Percentiles rank a stretch among this genome's conserved stretches.
These are phyloP conservation scores for Metarhizium sp. DNA, from an alignment of 2,329 filamentous ascomycete species.

Conservation along the genomic window DNA sequence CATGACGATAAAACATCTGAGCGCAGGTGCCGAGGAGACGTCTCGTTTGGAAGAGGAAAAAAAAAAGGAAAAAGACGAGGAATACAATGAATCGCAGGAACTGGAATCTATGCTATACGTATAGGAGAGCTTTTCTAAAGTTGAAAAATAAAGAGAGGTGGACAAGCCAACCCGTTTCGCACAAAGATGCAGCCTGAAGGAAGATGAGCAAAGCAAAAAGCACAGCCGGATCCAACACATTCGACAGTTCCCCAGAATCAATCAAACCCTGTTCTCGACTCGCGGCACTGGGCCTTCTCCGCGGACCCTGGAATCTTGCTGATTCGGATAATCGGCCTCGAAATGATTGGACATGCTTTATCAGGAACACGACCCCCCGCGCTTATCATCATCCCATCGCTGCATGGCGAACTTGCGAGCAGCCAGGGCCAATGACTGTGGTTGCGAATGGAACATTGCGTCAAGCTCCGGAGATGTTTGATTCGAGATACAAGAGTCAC, in stretches of 20 bases:
- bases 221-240: too few species aligned
- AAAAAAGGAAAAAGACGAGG: not conserved
- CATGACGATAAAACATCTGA: not conserved
- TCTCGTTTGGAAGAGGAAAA: not conserved
- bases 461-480: not conserved
- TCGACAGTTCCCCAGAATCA: not conserved
- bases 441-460: too few species aligned
- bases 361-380: not conserved
- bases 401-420: too few species aligned
- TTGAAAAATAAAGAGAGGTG: too few species aligned
- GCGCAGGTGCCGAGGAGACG: not conserved
- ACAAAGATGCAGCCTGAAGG: too few species aligned
- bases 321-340: not conserved
- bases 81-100: not conserved
- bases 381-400: not conserved
- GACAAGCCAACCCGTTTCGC: too few species aligned
- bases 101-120: too few species aligned
- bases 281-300: constrained; percentile 1
- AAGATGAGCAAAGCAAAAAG: too few species aligned
- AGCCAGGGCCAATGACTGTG: not conserved
- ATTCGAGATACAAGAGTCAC: not conserved
- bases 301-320: not conserved
- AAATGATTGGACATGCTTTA: constrained; percentile 4
- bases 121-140: too few species aligned
- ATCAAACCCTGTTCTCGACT: not conserved